Base-by-base conservation (phyloP, 2,329 filamentous ascomycete genomes). In the Myriosclerotinia scirpicola region DNA sequence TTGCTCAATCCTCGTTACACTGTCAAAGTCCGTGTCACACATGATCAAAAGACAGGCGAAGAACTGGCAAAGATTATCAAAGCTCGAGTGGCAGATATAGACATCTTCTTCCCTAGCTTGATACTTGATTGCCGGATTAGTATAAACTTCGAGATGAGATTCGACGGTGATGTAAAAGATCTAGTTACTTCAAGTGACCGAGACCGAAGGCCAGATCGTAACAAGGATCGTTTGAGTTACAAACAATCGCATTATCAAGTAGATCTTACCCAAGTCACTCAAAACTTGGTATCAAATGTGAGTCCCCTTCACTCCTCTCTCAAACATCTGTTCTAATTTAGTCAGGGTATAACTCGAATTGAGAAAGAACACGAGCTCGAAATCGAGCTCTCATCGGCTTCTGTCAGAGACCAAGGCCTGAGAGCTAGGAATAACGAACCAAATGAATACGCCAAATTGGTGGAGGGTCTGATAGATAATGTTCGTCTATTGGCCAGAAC, bases 161-260 rank as follows among this genome's bases (percentile, higher is more conserved):
- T 89, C 81, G 84, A 92, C 4, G 92, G 93, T 34, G 82, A 86
- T 1, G 74, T 90, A 0, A 82, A 87, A 9, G 80, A 81, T 30
- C 77, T 87, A 3, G 76, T 80, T 0, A 77, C 81, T 4, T 73
- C 77, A 15, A 73, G 76, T 11, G 81, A 83, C 34, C 78, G 77
- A 48, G 73, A 74, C 15, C 70, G 70, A 5, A 56, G 67, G 71
- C 80, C 83, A 8, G 88, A 92, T 73, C 87, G 93, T 8, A 88
- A 87, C 72, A 99, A 99, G 78, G 93, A 99, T 78, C 87, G 95
- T 22, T 82, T 99, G 76, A 96, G 91, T 75, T 99, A 99, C 79
- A 88, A 84, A 12, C 96, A 98, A 76, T 84, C 93, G 52, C 87
- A 87, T 64, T 97, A 96, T 76, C 91, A 95, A 76, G 85, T 99